Evolutionary conservation across 805 yeast species (phyloP).

Genomic region (Metschnikowia lunata): DNA sequence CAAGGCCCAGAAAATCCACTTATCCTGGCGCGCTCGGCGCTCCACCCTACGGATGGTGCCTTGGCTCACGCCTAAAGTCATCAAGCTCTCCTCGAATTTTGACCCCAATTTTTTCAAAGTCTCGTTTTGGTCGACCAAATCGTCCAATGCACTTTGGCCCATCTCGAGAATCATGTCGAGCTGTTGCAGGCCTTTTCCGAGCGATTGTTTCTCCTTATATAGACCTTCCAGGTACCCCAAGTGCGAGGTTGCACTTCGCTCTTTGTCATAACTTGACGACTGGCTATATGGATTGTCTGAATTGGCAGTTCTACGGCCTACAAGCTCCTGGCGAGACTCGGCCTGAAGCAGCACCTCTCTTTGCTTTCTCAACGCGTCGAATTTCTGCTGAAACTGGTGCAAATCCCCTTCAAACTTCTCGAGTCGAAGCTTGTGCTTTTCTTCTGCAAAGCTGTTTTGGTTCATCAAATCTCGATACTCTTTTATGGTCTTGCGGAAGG

Average conservation of each 20-base stretch:
- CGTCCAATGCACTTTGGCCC: constrained; percentile 83
- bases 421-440: constrained; percentile 50
- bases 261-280: constrained; percentile 9
- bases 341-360: constrained; percentile 52
- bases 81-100: constrained; percentile 61
- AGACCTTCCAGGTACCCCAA: constrained; percentile 57
- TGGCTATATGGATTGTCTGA: constrained; percentile 50
- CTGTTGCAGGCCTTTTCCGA: constrained; percentile 70
- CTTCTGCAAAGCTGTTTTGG: constrained; percentile 54
- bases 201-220: constrained; percentile 59
- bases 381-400: constrained; percentile 44
- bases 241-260: constrained; percentile 19
- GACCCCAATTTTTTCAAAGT: constrained; percentile 58
- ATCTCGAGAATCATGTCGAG: constrained; percentile 86
- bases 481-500: constrained; percentile 69
- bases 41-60: constrained; percentile 79
- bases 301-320: constrained; percentile 45
- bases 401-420: constrained; percentile 49
- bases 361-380: constrained; percentile 49
- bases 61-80: constrained; percentile 81
- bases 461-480: constrained; percentile 57
- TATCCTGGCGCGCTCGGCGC: constrained; percentile 79
- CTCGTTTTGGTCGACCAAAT: constrained; percentile 79
- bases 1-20: constrained; percentile 79
- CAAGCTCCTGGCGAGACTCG: constrained; percentile 46